Evolutionary conservation across 768 basidiomycete species (phyloP).

Genomic region (Sporobolomyces phaffii): DNA sequence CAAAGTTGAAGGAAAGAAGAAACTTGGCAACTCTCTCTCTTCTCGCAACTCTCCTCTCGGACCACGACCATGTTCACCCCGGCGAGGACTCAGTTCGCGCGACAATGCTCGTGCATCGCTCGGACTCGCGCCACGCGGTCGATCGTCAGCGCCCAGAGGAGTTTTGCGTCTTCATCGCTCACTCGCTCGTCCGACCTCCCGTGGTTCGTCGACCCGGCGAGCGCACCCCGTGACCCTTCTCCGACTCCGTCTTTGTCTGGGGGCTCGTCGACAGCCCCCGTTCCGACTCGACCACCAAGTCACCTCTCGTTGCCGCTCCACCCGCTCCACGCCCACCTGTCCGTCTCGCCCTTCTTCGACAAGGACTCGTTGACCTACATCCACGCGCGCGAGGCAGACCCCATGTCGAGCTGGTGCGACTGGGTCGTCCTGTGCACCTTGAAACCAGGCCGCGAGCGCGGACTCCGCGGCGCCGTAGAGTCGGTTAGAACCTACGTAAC

Average conservation of each 20-base stretch:
- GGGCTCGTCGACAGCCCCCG: slow-evolving; percentile 16
- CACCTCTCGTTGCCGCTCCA: slow-evolving; percentile 26
- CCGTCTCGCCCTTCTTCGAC: slow-evolving; percentile 39
- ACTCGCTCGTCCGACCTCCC: slow-evolving; percentile 1
- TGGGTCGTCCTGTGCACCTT: slow-evolving; percentile 39
- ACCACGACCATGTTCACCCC: background rate
- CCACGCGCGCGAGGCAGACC: slow-evolving; percentile 36
- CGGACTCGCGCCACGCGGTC: background rate
- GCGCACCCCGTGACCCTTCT: slow-evolving; percentile 1
- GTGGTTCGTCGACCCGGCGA: slow-evolving; percentile 31
- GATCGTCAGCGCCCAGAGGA: background rate
- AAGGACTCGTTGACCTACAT: slow-evolving; percentile 35
- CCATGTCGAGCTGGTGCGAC: slow-evolving; percentile 36
- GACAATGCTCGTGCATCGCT: background rate
- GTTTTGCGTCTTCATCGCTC: background rate
- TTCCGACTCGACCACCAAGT: slow-evolving; percentile 26
- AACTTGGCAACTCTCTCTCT: background rate
- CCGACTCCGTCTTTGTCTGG: background rate
- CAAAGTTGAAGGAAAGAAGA: background rate
- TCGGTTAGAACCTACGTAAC: slow-evolving; percentile 32
- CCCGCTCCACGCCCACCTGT: slow-evolving; percentile 36
- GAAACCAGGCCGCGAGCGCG: slow-evolving; percentile 35
- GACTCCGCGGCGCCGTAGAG: slow-evolving; percentile 38
- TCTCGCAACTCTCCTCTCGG: background rate
- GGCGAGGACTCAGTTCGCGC: background rate